Percentiles rank a stretch among this genome's conserved stretches.
Evolutionary conservation across 2,329 filamentous ascomycete genomes (phyloP).

Genomic region (Periconia sp.): DNA sequence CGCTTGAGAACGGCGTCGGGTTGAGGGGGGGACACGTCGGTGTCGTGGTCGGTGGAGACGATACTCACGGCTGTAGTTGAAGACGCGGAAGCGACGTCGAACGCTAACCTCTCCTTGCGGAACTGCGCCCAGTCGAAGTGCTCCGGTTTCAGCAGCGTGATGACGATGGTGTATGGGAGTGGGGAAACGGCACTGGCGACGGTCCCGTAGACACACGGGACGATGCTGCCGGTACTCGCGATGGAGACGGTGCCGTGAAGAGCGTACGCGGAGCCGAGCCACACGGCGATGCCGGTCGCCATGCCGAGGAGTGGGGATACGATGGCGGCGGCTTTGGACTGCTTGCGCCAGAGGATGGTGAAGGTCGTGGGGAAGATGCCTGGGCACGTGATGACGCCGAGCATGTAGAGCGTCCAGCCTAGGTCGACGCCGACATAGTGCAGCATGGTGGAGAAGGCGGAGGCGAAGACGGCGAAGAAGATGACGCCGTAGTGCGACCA

Average conservation of each 20-base stretch:
- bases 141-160: slow-evolving; percentile 50
- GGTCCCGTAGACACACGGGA: slow-evolving; percentile 58
- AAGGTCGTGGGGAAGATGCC: slow-evolving; percentile 58
- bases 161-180: slow-evolving; percentile 48
- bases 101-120: slow-evolving; percentile 46
- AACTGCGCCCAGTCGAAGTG: slow-evolving; percentile 48
- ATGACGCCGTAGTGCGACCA: slow-evolving; percentile 58
- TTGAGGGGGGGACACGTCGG: neutral
- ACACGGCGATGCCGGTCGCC: slow-evolving; percentile 54
- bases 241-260: slow-evolving; percentile 54
- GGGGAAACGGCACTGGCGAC: slow-evolving; percentile 51
- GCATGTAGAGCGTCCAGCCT: slow-evolving; percentile 59
- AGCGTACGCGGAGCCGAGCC: slow-evolving; percentile 53
- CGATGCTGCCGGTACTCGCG: slow-evolving; percentile 49
- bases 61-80: neutral
- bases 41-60: too few species aligned
- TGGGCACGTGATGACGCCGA: slow-evolving; percentile 56
- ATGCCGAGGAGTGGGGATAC: slow-evolving; percentile 55
- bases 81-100: slow-evolving; percentile 25
- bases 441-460: slow-evolving; percentile 55
- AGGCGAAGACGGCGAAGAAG: slow-evolving; percentile 55
- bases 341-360: slow-evolving; percentile 55
- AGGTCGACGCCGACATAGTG: slow-evolving; percentile 59
- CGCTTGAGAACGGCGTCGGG: slow-evolving; percentile 42
- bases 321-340: slow-evolving; percentile 54